These are phyloP conservation scores for Thalassiosira gravida DNA, from an alignment of 352 stramenopile species.

Conservation along the genomic window DNA sequence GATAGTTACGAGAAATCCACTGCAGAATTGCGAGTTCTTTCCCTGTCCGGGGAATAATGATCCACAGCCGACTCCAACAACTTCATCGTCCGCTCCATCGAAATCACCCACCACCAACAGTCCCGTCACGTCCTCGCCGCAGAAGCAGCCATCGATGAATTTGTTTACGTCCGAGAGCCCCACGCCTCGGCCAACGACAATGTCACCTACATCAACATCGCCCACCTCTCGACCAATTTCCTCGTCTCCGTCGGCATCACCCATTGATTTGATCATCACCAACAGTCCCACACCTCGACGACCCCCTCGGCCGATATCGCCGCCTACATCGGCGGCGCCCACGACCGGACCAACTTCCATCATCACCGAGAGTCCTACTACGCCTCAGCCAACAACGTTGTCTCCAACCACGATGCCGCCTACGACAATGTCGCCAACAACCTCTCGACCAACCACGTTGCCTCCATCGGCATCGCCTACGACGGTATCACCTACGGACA, in stretches of 20 bases:
- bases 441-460: not conserved
- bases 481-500: not conserved
- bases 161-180: not conserved
- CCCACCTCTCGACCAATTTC: not conserved
- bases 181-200: not conserved
- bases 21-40: not conserved
- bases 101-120: not conserved
- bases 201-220: too few species aligned
- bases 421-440: too few species aligned
- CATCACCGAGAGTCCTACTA: too few species aligned
- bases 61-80: not conserved
- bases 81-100: too few species aligned
- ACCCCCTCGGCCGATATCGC: too few species aligned
- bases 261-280: too few species aligned
- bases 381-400: too few species aligned
- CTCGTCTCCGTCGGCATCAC: too few species aligned
- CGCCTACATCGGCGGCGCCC: too few species aligned
- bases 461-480: not conserved
- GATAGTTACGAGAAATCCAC: not conserved
- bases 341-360: too few species aligned
- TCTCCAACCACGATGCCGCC: not conserved
- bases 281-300: too few species aligned
- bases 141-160: not conserved
- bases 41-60: not conserved
- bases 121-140: too few species aligned